Conservation (phyloP, 257 asterid species). For the Penstemon newberryi region DNA sequence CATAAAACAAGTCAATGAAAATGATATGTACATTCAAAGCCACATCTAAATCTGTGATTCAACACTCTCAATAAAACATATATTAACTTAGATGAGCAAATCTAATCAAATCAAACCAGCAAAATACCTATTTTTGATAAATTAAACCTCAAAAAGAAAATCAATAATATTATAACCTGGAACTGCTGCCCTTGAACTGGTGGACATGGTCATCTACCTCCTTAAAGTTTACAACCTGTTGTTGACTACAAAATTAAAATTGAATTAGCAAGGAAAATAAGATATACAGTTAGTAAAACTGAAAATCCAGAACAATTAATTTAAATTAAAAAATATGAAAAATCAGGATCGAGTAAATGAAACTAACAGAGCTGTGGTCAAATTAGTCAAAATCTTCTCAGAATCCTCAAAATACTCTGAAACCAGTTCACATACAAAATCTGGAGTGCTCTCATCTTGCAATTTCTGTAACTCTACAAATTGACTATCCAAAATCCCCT, state of each 20-base stretch:
- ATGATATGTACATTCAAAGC: slow-evolving; percentile 1
- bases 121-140: not conserved
- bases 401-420: too few relatives aligned
- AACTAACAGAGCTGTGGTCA: not conserved
- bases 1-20: not conserved
- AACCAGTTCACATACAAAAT: too few relatives aligned
- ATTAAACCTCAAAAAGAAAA: not conserved
- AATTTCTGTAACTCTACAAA: too few relatives aligned
- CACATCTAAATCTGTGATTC: slow-evolving; percentile 29
- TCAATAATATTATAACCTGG: slow-evolving; percentile 41
- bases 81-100: slow-evolving; percentile 3
- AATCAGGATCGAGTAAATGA: not conserved
- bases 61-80: slow-evolving; percentile 3
- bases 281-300: slow-evolving; percentile 6
- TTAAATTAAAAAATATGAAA: not conserved
- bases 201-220: slow-evolving; percentile 72
- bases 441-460: too few relatives aligned
- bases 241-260: slow-evolving; percentile 41
- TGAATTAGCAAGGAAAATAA: not conserved
- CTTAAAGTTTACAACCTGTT: slow-evolving; percentile 63
- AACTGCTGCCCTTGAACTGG: slow-evolving; percentile 79
- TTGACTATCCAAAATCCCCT: too few relatives aligned
- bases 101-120: not conserved
- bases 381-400: too few relatives aligned
- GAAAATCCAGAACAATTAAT: not conserved